Percentiles rank a stretch among this genome's conserved stretches.
Evolutionary conservation across 2,329 filamentous ascomycete genomes (phyloP).

Genomic region (Trichoderma breve): DNA sequence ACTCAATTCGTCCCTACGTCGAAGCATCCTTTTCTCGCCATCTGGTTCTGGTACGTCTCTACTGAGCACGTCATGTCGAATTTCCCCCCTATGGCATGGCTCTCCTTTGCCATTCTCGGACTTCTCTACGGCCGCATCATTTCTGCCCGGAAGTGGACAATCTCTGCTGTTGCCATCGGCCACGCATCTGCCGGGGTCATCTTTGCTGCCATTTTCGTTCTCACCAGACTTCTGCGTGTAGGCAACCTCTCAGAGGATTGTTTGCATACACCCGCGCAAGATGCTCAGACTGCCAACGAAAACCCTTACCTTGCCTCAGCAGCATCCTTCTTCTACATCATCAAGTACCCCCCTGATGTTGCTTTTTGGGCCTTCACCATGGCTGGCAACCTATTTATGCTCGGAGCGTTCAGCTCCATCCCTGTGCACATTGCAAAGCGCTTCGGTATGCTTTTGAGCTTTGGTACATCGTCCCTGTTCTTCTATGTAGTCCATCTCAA

Average conservation of each 20-base stretch:
- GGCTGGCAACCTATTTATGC: constrained; percentile 38
- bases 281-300: constrained; percentile 24
- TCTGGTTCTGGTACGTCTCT: constrained; percentile 43
- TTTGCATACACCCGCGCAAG: constrained; percentile 40
- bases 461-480: constrained; percentile 47
- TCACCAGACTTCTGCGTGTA: constrained; percentile 41
- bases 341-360: constrained; percentile 48
- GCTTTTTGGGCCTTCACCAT: constrained; percentile 45
- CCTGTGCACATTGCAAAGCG: constrained; percentile 32
- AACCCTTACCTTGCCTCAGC: constrained; percentile 44
- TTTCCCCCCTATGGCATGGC: constrained; percentile 47
- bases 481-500: constrained; percentile 44
- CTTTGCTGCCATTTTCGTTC: constrained; percentile 40
- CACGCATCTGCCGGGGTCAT: constrained; percentile 31
- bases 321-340: constrained; percentile 45
- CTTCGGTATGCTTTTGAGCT: constrained; percentile 40
- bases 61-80: constrained; percentile 35
- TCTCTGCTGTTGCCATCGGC: constrained; percentile 27
- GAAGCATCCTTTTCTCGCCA: constrained; percentile 28
- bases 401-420: constrained; percentile 37
- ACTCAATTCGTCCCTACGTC: neutral
- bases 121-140: constrained; percentile 44
- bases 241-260: constrained; percentile 47
- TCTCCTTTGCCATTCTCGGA: constrained; percentile 46
- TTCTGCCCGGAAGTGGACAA: constrained; percentile 33